Evolutionary conservation across 169 alveolate genomes (phyloP).

Genomic region (Babesia bovis): DNA sequence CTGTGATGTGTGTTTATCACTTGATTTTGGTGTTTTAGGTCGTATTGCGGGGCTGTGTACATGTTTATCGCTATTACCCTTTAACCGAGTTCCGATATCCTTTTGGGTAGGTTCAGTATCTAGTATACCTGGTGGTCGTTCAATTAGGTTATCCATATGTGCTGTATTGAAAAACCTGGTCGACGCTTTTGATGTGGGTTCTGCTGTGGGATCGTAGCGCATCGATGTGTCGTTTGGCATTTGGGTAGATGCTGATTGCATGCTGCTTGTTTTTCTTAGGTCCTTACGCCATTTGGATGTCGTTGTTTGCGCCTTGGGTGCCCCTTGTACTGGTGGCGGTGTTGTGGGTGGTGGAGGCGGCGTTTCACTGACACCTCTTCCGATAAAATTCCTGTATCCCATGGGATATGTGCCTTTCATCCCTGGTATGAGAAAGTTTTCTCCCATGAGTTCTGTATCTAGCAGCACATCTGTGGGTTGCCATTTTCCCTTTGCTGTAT

Average conservation of each 20-base stretch:
- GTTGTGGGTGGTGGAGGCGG: conserved; percentile 66
- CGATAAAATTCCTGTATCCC: conserved; percentile 62
- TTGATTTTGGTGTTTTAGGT: too few relatives aligned
- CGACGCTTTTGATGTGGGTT: not conserved
- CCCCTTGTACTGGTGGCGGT: conserved; percentile 4
- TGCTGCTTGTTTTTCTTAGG: not conserved
- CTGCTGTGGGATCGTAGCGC: too few relatives aligned
- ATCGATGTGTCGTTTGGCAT: too few relatives aligned
- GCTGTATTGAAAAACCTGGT: not conserved
- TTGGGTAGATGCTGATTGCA: not conserved
- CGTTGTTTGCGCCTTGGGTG: not conserved
- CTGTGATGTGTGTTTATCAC: too few relatives aligned
- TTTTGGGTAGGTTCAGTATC: not conserved
- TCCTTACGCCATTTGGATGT: not conserved
- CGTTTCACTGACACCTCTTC: conserved; percentile 30
- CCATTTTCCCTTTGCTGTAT: not conserved
- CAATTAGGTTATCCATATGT: too few relatives aligned
- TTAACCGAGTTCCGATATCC: too few relatives aligned
- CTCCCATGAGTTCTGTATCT: conserved; percentile 45
- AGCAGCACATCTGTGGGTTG: not conserved
- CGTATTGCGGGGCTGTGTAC: too few relatives aligned
- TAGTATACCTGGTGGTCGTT: not conserved
- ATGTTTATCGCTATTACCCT: too few relatives aligned
- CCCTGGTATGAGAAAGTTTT: conserved; percentile 66
- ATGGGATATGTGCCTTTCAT: conserved; percentile 65